Evolutionary conservation across 371 early-diverging fungal species (phyloP), one percentile per base, ranked within the genome.

Genomic region (Coemansia sp.): DNA sequence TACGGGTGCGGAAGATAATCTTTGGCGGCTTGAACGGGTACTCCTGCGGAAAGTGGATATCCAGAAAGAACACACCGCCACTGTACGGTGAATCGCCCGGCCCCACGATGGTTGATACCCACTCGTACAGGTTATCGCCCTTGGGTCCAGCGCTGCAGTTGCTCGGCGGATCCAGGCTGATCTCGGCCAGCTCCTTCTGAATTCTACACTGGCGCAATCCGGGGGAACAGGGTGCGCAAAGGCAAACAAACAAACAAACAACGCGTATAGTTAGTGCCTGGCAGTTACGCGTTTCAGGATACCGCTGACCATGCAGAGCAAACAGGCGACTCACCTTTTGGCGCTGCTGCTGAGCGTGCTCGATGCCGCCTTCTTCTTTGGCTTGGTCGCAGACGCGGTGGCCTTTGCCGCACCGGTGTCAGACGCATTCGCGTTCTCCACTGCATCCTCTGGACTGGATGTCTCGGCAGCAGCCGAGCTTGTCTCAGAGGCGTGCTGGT

Each of bases 61-160:
- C 88, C 30, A 95, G 72, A 71, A 91, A 88, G 77, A 93, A 94
- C 30, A 86, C 80, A 3, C 93, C 94, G 36, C 83, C 84, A 20
- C 70, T 83, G 68, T 94, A 95, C 10, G 94, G 89, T 26, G 87
- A 89, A 31, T 84, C 90, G 40, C 83, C 79, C 5, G 99, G 98
- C 2, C 99, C 98, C 63, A 86, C 85, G 63, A 97, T 93, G 8
- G 97, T 96, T 30, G 95, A 87, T 1, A 91, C 90, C 98, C 98
- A 97, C 66, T 97, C 95, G 77, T 90, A 96, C 55, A 97, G 77
- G 66, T 94, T 94, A 77, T 96, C 97, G 35, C 93, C 93, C 71
- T 94, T 96, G 3, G 98, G 98, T 20, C 95, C 94, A 50, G 98
- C 98, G 75, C 91, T 93, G 90, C 94, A 93, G 77, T 93, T 93